Conservation (phyloP, 305 asterid species). For the Solanum hybrid region DNA sequence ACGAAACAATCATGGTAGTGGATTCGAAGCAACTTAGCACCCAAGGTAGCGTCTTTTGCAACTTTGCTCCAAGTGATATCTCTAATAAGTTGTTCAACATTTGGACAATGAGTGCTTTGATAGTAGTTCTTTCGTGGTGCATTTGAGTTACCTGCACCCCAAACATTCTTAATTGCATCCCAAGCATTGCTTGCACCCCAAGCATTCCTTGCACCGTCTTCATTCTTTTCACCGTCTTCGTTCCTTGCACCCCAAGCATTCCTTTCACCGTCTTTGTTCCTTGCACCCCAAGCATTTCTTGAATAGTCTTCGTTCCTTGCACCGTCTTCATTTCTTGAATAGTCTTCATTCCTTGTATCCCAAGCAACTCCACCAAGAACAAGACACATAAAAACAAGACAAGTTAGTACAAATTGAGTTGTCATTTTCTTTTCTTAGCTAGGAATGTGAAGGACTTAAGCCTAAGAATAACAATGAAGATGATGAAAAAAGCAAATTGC, state of each 20-base stretch:
- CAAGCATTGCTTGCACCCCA: not conserved
- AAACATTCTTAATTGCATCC: not conserved
- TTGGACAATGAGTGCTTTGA: conserved; percentile 17
- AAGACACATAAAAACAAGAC: conserved; percentile 12
- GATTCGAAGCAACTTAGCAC: conserved; percentile 40
- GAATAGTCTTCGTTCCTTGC: not conserved
- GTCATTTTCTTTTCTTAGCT: conserved; percentile 12
- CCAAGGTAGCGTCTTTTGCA: conserved; percentile 17
- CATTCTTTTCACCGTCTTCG: not conserved
- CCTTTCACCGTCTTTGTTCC: not conserved
- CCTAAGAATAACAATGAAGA: not conserved
- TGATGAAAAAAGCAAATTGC: not conserved
- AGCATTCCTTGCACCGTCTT: not conserved
- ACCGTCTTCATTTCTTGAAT: not conserved
- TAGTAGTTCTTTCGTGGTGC: conserved; percentile 20
- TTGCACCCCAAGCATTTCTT: not conserved
- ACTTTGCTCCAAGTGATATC: conserved; percentile 22
- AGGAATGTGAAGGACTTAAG: not conserved
- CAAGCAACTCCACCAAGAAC: conserved; percentile 1
- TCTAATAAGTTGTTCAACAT: conserved; percentile 30
- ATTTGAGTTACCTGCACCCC: not conserved
- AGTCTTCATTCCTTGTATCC: not conserved
- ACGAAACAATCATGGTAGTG: conserved; percentile 54
- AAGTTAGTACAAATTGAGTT: not conserved
- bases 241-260: not conserved